Evolutionary conservation across 2,329 filamentous ascomycete genomes (phyloP).

Genomic region (Venturia nashicola): DNA sequence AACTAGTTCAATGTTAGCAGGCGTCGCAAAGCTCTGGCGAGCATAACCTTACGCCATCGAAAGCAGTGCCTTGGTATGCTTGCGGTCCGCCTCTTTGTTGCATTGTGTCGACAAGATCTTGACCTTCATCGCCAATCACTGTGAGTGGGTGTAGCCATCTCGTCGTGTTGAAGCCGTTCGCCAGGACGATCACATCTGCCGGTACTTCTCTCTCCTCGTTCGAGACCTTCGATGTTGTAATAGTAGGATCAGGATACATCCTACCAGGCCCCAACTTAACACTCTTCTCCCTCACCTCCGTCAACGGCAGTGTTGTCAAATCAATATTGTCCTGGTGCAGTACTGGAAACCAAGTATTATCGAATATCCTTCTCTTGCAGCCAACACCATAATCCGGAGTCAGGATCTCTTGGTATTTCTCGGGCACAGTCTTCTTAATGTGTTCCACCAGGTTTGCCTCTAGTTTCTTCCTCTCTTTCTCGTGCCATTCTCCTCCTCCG

Average conservation of each 20-base stretch:
- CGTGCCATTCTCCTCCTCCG: conserved; percentile 25
- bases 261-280: conserved; percentile 40
- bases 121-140: conserved; percentile 38
- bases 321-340: conserved; percentile 42
- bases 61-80: conserved; percentile 46
- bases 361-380: conserved; percentile 52
- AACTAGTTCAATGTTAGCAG: conserved; percentile 17
- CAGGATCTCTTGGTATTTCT: conserved; percentile 48
- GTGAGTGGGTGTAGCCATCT: conserved; percentile 41
- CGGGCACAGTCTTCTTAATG: conserved; percentile 39
- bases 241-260: conserved; percentile 26
- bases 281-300: conserved; percentile 34
- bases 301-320: conserved; percentile 39
- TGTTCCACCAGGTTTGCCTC: conserved; percentile 33
- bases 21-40: background rate
- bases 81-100: conserved; percentile 45
- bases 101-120: conserved; percentile 44
- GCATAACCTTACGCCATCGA: conserved; percentile 35
- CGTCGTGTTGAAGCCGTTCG: conserved; percentile 48
- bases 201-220: conserved; percentile 31
- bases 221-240: conserved; percentile 10
- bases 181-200: conserved; percentile 49
- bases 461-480: conserved; percentile 24
- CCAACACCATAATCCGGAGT: conserved; percentile 51
- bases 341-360: conserved; percentile 41